phyloP scores from a whole-genome alignment of 108 stramenopile genomes.

The Thalassiosira profunda region DNA sequence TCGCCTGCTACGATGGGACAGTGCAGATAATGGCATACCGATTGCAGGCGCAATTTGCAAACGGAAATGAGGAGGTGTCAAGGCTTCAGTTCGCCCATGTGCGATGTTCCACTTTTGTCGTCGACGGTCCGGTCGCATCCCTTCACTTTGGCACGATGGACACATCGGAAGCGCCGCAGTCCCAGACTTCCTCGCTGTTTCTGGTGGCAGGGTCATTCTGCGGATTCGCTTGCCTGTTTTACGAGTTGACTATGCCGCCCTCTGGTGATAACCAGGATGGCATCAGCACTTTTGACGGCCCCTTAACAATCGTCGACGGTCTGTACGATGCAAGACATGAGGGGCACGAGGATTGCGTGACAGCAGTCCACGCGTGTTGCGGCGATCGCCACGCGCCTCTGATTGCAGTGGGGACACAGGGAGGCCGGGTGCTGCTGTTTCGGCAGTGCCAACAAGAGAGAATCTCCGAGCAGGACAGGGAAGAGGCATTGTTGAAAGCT shows the following conservation, averaged over 20 bases:
- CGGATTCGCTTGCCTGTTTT: constrained; percentile 52
- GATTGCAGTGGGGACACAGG: constrained; percentile 40
- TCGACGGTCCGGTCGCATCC: constrained; percentile 42
- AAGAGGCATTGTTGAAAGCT: background rate
- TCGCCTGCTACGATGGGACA: constrained; percentile 43
- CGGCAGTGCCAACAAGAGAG: constrained; percentile 7
- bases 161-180: no score
- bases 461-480: background rate
- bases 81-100: constrained; percentile 1
- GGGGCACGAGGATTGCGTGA: constrained; percentile 40
- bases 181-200: constrained; percentile 14
- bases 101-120: constrained; percentile 28
- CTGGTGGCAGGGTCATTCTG: constrained; percentile 45
- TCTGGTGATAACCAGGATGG: no score
- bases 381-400: background rate
- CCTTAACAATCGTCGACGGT: constrained; percentile 38
- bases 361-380: constrained; percentile 33
- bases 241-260: constrained; percentile 19
- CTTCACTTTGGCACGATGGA: constrained; percentile 32
- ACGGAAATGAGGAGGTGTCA: background rate
- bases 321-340: constrained; percentile 21
- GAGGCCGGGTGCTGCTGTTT: constrained; percentile 33
- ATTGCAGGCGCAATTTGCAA: background rate
- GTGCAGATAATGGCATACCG: constrained; percentile 31
- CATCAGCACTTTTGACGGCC: constrained; percentile 42